Conservation (phyloP, 1,284 basidiomycete species). For the Laetiporus sulphureus region DNA sequence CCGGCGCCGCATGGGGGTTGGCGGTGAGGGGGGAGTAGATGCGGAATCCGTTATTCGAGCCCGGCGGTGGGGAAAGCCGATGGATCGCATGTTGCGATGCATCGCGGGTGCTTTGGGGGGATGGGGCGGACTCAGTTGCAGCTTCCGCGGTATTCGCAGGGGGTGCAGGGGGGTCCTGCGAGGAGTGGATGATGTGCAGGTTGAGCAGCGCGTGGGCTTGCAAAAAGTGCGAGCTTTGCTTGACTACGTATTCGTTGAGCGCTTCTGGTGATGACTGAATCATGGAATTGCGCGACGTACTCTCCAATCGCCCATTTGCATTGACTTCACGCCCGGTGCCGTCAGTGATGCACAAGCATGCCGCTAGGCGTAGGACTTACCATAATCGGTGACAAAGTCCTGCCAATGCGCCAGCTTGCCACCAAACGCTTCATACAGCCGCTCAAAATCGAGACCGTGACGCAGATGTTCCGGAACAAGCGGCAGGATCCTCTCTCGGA, state of each 20-base stretch:
- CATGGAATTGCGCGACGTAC: slow-evolving; percentile 27
- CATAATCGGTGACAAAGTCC: slow-evolving; percentile 69
- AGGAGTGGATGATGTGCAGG: slow-evolving; percentile 69
- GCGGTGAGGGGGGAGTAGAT: slow-evolving; percentile 49
- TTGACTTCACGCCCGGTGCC: slow-evolving; percentile 23
- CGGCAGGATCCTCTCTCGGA: slow-evolving; percentile 53
- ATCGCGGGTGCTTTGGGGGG: slow-evolving; percentile 12
- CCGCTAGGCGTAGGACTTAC: slow-evolving; percentile 25
- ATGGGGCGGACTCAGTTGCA: slow-evolving; percentile 6
- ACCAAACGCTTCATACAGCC: slow-evolving; percentile 70
- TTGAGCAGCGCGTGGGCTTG: slow-evolving; percentile 71
- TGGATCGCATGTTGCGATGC: slow-evolving; percentile 49
- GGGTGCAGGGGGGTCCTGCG: slow-evolving; percentile 37
- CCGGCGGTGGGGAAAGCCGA: slow-evolving; percentile 24
- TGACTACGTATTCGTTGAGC: slow-evolving; percentile 37
- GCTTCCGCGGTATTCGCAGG: slow-evolving; percentile 11
- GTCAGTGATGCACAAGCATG: not conserved
- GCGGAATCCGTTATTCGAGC: slow-evolving; percentile 43
- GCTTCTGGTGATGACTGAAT: not conserved
- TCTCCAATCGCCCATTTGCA: slow-evolving; percentile 27
- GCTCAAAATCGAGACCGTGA: slow-evolving; percentile 56
- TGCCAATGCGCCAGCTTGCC: slow-evolving; percentile 78
- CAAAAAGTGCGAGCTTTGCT: slow-evolving; percentile 68
- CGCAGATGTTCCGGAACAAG: slow-evolving; percentile 53
- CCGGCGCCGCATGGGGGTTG: slow-evolving; percentile 31